Base-by-base conservation (phyloP, 2,329 filamentous ascomycete genomes). In the Monosporascus ibericus region DNA sequence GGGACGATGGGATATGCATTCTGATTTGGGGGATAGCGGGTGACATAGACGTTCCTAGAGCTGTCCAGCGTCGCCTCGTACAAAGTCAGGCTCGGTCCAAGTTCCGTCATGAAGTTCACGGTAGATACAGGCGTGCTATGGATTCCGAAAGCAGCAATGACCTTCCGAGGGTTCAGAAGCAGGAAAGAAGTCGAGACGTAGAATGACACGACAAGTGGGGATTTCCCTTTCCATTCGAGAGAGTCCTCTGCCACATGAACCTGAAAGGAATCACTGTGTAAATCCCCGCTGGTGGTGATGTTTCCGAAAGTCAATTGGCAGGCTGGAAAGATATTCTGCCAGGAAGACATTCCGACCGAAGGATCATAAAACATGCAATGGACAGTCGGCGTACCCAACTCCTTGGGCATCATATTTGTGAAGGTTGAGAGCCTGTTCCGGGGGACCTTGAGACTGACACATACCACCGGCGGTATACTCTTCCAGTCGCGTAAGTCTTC, bases 301-400 rank as follows among this genome's bases (percentile, higher is more conserved):
- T 61, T 65, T 22, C 75, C 76, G 57, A 76, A 76, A 5, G 60
- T 50, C 34, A 77, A 56, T 0, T 77, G 75, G 22, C 72, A 64
- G 51, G 72, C 70, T 5, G 63, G 58, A 55, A 71, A 77, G 2
- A 52, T 50, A 34, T 53, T 39, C 14, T 50, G 20, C 49, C 38
- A 34, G 11, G 30, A 34, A 34, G 5, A 37, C 6, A 7, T 4
- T 11, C 25, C 18, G 15, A n/a, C 27, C 11, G 24, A 22, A n/a
- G 6, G 2, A 25, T 24, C 37, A 15, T 53, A 11, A 25, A 57
- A 27, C 3, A 36, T 1, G 18, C 57, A 57, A 25, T 57, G 47
- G 3, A 57, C 51, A 44, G 18, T 24, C 17, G 52, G 55, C 25
- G 50, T 55, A 15, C 53, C 25, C 30, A 56, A 15, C 38, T 53